Conservation (phyloP, 768 basidiomycete genomes). For the Sporobolomyces phaffii region DNA sequence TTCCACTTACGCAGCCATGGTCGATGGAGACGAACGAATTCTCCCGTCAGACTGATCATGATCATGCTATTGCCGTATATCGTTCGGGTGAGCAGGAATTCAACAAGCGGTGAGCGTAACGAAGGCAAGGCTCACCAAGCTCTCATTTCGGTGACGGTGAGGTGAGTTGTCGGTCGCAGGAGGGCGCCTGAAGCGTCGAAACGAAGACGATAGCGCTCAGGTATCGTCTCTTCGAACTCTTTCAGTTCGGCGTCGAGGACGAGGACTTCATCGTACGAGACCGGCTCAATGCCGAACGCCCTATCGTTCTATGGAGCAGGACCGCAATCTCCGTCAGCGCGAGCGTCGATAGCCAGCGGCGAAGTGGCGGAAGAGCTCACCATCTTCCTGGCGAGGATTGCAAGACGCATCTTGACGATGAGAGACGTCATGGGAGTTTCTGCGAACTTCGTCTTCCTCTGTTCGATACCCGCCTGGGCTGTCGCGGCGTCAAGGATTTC, state of each 20-base stretch:
- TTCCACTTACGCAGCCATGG: conserved; percentile 26
- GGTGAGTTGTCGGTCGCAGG: conserved; percentile 16
- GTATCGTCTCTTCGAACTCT: conserved; percentile 26
- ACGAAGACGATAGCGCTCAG: conserved; percentile 17
- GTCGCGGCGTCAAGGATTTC: conserved; percentile 31
- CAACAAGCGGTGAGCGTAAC: too few species aligned
- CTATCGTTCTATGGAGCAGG: conserved; percentile 24
- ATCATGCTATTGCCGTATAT: conserved; percentile 17
- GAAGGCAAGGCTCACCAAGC: conserved; percentile 14
- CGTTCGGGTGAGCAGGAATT: not conserved
- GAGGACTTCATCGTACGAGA: conserved; percentile 30
- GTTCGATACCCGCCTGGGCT: conserved; percentile 23
- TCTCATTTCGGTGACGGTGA: conserved; percentile 37
- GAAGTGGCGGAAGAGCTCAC: not conserved
- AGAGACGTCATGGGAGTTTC: conserved; percentile 34
- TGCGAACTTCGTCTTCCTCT: conserved; percentile 11
- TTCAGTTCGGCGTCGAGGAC: conserved; percentile 29
- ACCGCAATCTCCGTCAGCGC: too few species aligned
- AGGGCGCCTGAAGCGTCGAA: conserved; percentile 24
- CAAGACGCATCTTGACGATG: conserved; percentile 29
- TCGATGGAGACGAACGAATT: conserved; percentile 30
- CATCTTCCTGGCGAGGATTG: conserved; percentile 33
- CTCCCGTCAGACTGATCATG: conserved; percentile 22
- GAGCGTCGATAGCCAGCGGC: too few species aligned
- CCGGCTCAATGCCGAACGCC: conserved; percentile 33